Evolutionary conservation across 2,329 filamentous ascomycete species (phyloP), one percentile per base, ranked within the genome.

Genomic region (Xylaria sp.): DNA sequence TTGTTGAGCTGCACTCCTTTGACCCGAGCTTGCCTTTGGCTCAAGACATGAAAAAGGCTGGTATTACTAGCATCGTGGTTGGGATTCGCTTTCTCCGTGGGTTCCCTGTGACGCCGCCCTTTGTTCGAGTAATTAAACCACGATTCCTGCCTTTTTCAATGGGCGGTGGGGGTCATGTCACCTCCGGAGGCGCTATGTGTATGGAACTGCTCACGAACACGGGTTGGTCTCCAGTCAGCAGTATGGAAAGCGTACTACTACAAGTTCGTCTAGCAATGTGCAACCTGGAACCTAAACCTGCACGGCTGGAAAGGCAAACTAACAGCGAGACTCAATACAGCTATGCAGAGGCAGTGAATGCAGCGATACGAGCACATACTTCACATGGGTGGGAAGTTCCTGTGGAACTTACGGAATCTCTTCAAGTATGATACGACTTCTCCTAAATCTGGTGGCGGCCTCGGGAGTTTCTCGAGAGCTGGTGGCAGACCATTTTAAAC

Each of bases 121-220:
- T 97, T 75, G 88, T 97, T 32, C 90, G 94, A 6, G 89, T 97
- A 18, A 86, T 97, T 62, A 88, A 91, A 5, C 94, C 94, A 1
- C 90, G 91, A 4, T 95, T 97, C 78, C 78, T 95, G 23, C 84
- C 88, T 1, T 95, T 95, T 75, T 77, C 82, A 29, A 74, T 83
- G 4, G 93, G 93, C 4, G 94, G 94, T 23, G 94, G 94, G 27
- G 94, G 94, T 0, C 93, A 97, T 78, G 91, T 98, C 68, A 97
- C 94, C 0, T 82, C 85, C 1, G 94, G 94, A 27, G 94, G 94
- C 1, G 92, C 94, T 1, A 88, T 98, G 81, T 90, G 88, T 79
- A 94, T 97, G 89, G 91, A 96, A 79, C 84, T 96, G 4, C 84
- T 97, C 70, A 97, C 94, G 0, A 93, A 91, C 78, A 88, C 88